A percentile compares a stretch with the other conserved stretches of the same genome.
Evolutionary conservation across 306 rosid species (phyloP).

Genomic region (Herpetospermum pedunculosum): DNA sequence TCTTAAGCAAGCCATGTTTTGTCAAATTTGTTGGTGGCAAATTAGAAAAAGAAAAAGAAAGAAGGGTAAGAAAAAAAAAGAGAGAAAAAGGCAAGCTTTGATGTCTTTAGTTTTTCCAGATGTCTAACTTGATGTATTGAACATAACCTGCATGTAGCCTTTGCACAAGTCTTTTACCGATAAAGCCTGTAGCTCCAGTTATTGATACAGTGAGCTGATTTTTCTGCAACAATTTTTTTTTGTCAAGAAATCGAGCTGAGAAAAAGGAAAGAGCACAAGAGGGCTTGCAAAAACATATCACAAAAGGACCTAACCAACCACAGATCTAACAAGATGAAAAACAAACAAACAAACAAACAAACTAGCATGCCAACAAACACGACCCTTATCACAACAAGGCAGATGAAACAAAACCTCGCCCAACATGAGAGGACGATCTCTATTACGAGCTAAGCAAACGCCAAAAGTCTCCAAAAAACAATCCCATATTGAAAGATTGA

Average conservation of each 20-base stretch:
- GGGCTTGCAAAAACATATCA: background rate
- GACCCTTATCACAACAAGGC: background rate
- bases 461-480: background rate
- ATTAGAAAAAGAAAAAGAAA: background rate
- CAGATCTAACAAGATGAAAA: background rate
- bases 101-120: background rate
- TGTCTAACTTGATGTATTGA: background rate
- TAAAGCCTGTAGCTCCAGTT: slow-evolving; percentile 96
- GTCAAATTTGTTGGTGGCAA: background rate
- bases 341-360: too few species aligned
- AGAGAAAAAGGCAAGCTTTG: background rate
- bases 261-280: background rate
- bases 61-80: background rate
- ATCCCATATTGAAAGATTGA: background rate
- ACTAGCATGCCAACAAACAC: background rate
- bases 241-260: background rate
- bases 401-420: background rate
- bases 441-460: background rate
- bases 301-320: background rate
- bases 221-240: slow-evolving; percentile 33
- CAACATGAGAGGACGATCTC: background rate
- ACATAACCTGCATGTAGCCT: slow-evolving; percentile 70
- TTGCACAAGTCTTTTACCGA: slow-evolving; percentile 85
- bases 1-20: background rate
- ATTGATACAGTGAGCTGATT: slow-evolving; percentile 60